Evolutionary conservation across 495 filamentous ascomycete genomes (phyloP), one percentile per base, ranked within the genome.

Genomic region (Thermothielavioides terrestris): DNA sequence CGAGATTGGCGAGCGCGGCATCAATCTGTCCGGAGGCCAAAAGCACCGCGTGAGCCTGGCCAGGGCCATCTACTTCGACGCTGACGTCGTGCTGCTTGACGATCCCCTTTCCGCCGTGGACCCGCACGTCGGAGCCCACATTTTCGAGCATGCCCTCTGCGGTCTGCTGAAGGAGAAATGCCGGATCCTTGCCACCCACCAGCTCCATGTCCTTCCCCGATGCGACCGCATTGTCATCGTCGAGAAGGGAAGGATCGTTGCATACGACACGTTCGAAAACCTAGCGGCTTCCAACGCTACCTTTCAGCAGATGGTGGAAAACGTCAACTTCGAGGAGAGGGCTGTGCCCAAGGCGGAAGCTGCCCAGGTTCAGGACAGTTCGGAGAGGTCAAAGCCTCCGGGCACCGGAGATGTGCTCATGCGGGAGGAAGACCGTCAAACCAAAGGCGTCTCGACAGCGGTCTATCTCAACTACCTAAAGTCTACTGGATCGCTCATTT

Each of bases 1-100:
- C 1, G 81, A 88, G 64, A 85, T 92, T 53, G 88, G 88, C 47
- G 88, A 90, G 63, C 77, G 85, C 56, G 88, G 88, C 3, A 90
- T 92, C 42, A 32, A 26, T 65, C 85, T 64, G 83, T 26, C 89
- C 43, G 85, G 88, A 40, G 71, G 86, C 49, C 87, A 91, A 64
- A 41, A 42, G 27, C n/a, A 26, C 15, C 46, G 46, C 14, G 26
- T 49, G 8, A 21, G 10, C 18, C 27, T 49, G 4, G 46, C 37
- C 4, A 15, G 46, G 1, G 46, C 46, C 14, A 20, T 42, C 22
- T 50, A 50, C 22, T 32, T 18, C 11, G 9, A 25, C 10, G 38
- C 37, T 11, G 25, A 18, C 4, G 6, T 32, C 20, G 11, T 49
- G 12, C 12, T 49, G 20, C 11, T 49, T 1, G 46, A 49, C 28